Conservation (phyloP, 1,284 basidiomycete genomes). For the Agroathelia rolfsii region DNA sequence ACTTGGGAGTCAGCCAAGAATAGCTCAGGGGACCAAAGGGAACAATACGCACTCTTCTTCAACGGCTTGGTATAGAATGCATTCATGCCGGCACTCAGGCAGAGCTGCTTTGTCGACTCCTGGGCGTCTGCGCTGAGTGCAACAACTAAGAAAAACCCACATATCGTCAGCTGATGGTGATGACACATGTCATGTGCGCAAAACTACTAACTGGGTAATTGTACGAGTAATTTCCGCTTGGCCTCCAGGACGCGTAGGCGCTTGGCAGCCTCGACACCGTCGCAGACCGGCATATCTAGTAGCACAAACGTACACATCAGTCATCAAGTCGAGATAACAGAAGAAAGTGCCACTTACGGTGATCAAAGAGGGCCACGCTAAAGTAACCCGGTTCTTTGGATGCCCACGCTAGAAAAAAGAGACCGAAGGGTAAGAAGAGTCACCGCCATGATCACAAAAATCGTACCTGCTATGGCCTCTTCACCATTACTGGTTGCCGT, state of each 20-base stretch:
- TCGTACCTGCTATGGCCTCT: slow-evolving; percentile 47
- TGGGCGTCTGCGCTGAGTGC: slow-evolving; percentile 66
- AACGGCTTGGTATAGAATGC: slow-evolving; percentile 63
- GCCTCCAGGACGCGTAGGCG: slow-evolving; percentile 48
- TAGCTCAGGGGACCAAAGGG: not conserved
- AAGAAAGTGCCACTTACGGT: slow-evolving; percentile 35
- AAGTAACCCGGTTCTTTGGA: slow-evolving; percentile 56
- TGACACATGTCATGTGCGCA: too few relatives aligned
- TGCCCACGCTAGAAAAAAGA: slow-evolving; percentile 45
- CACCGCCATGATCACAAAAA: not conserved
- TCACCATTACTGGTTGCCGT: slow-evolving; percentile 55
- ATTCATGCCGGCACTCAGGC: slow-evolving; percentile 66
- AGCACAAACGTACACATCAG: slow-evolving; percentile 1
- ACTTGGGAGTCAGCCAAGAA: slow-evolving; percentile 1
- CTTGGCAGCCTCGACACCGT: slow-evolving; percentile 64
- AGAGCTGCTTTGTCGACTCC: slow-evolving; percentile 63
- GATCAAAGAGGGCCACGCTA: slow-evolving; percentile 59
- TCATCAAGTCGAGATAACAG: slow-evolving; percentile 3
- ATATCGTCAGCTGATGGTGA: too few relatives aligned
- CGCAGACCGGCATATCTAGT: slow-evolving; percentile 65
- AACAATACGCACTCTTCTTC: slow-evolving; percentile 37
- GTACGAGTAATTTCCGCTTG: slow-evolving; percentile 35
- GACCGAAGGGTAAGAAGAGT: not conserved
- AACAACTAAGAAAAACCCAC: slow-evolving; percentile 40
- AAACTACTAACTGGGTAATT: slow-evolving; percentile 42